phyloP scores from a whole-genome alignment of 768 basidiomycete genomes.

The Leucosporidium creatinivorum region DNA sequence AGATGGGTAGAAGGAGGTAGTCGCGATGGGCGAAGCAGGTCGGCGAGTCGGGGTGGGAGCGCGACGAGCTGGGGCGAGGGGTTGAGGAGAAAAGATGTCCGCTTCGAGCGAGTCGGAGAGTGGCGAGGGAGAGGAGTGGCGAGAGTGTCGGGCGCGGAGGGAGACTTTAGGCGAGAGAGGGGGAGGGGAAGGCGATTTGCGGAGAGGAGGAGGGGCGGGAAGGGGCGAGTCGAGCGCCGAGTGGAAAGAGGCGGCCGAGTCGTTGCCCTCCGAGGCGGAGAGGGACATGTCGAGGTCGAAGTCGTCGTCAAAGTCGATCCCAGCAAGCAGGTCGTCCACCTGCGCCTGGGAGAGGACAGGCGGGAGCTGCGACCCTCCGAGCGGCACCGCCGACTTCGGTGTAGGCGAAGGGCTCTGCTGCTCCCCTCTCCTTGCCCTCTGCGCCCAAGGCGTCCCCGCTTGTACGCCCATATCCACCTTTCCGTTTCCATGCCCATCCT shows the following conservation, averaged over 20 bases:
- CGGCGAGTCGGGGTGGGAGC: no score
- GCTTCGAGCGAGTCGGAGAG: not conserved
- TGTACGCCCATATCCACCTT: not conserved
- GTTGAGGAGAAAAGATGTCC: not conserved
- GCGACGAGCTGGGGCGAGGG: no score
- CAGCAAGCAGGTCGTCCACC: constrained; percentile 8
- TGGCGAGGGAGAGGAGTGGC: not conserved
- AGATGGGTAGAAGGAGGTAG: no score
- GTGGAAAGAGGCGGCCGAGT: not conserved
- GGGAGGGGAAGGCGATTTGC: not conserved
- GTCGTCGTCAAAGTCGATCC: constrained; percentile 15
- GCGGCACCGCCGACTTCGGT: no score
- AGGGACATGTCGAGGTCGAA: not conserved
- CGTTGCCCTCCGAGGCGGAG: not conserved
- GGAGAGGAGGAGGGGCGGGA: not conserved
- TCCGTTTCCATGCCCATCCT: not conserved
- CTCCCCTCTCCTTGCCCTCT: not conserved
- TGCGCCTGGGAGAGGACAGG: not conserved
- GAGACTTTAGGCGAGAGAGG: not conserved
- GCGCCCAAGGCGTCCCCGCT: not conserved
- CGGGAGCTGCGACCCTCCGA: not conserved
- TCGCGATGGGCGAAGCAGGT: no score
- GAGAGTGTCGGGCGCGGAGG: not conserved
- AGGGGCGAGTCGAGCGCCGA: not conserved
- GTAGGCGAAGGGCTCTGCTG: not conserved